These are phyloP conservation scores for Nepenthes mirabilis DNA, from an alignment of 148 eudicot species.

Conservation along the genomic window DNA sequence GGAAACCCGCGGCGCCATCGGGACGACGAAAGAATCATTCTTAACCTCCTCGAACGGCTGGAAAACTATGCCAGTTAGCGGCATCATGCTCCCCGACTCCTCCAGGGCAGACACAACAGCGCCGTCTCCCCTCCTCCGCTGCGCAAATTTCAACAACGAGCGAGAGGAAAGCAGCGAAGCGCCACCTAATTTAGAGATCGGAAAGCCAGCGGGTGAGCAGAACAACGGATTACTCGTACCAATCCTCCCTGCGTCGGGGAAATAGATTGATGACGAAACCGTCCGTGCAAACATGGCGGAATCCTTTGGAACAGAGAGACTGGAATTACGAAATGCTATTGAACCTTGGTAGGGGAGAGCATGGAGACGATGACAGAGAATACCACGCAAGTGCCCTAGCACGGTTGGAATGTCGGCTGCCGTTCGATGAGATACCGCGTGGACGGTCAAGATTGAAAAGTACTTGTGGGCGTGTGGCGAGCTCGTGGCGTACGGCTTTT, in stretches of 20 bases:
- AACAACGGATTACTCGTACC: conserved; percentile 8
- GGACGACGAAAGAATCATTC: background rate
- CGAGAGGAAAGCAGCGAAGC: conserved; percentile 1
- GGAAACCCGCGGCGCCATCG: background rate
- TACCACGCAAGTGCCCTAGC: conserved; percentile 9
- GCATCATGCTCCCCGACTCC: background rate
- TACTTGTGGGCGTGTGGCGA: conserved; percentile 59
- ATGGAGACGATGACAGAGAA: background rate
- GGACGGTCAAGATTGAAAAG: conserved; percentile 27
- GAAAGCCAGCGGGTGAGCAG: background rate
- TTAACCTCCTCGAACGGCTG: conserved; percentile 1
- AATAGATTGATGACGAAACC: conserved; percentile 2
- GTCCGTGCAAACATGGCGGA: conserved; percentile 4
- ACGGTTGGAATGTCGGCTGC: conserved; percentile 10
- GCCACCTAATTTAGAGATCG: background rate
- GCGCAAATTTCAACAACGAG: background rate
- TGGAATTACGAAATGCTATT: background rate
- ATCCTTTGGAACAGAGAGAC: background rate
- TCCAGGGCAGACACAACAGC: conserved; percentile 11
- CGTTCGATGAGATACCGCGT: conserved; percentile 26
- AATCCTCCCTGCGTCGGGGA: conserved; percentile 4
- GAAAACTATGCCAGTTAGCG: background rate
- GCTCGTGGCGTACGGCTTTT: conserved; percentile 28
- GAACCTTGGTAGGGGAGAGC: background rate
- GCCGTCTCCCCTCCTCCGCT: conserved; percentile 5